A percentile compares a stretch with the other conserved stretches of the same genome.
Evolutionary conservation across 1,139 yeast genomes (phyloP).

Genomic region (Magnusiomyces tetraspermus): DNA sequence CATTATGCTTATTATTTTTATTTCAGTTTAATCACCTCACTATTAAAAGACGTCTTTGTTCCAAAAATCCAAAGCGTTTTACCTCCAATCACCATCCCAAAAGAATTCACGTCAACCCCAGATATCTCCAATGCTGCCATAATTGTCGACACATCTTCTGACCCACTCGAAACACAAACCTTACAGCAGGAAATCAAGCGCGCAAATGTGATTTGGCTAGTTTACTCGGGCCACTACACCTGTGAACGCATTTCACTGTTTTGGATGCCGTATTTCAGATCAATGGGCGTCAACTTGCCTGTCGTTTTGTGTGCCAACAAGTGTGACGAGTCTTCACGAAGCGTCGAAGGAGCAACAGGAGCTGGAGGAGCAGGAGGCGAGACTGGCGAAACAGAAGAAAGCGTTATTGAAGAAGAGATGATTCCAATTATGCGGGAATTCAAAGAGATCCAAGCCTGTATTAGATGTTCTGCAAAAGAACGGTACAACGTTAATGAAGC

Average conservation of each 20-base stretch:
- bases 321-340: conserved; percentile 39
- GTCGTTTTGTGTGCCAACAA: conserved; percentile 87
- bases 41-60: conserved; percentile 71
- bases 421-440: conserved; percentile 79
- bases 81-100: conserved; percentile 74
- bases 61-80: conserved; percentile 66
- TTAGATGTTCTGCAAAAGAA: conserved; percentile 74
- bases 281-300: conserved; percentile 83
- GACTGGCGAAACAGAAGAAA: conserved; percentile 27
- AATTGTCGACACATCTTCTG: conserved; percentile 66
- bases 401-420: conserved; percentile 57
- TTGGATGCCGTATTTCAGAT: conserved; percentile 90
- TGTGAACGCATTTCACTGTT: conserved; percentile 83
- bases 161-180: conserved; percentile 43
- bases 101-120: conserved; percentile 49
- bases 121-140: conserved; percentile 58
- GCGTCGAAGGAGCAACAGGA: too few species aligned
- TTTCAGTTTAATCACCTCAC: conserved; percentile 54
- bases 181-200: conserved; percentile 67
- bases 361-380: too few species aligned
- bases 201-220: conserved; percentile 89
- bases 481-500: conserved; percentile 78
- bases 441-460: conserved; percentile 88
- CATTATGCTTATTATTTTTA: background rate
- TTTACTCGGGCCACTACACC: conserved; percentile 87